A percentile compares a stretch with the other conserved stretches of the same genome.
Conservation (phyloP, 106 monocot species). For the Dactylorhiza incarnata region DNA sequence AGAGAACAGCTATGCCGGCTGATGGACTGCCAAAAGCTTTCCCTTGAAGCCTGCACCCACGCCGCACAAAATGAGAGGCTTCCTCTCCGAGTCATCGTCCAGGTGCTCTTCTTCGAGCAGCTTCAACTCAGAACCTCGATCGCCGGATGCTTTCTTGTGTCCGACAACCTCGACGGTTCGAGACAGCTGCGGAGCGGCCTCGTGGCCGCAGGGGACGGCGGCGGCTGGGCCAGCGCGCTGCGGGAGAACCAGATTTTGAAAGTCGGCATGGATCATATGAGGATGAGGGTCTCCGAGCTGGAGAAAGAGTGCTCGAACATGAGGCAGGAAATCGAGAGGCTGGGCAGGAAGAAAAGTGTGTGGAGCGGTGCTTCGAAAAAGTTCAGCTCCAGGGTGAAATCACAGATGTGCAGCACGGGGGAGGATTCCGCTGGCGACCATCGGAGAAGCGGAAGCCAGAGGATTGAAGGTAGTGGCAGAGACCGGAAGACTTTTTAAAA, state of each 20-base stretch:
- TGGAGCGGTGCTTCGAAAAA: slow-evolving; percentile 20
- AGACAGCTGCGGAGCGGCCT: slow-evolving; percentile 9
- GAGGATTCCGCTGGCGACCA: slow-evolving; percentile 1
- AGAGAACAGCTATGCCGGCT: slow-evolving; percentile 57
- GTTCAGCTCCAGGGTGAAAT: slow-evolving; percentile 15
- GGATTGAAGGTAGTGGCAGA: slow-evolving; percentile 1
- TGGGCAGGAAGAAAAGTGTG: slow-evolving; percentile 8
- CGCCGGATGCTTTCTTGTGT: slow-evolving; percentile 42
- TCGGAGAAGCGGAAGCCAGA: neutral
- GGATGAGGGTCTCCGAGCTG: slow-evolving; percentile 71
- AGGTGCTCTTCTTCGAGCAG: slow-evolving; percentile 99
- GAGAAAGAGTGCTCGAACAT: slow-evolving; percentile 79
- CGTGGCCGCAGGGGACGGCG: slow-evolving; percentile 8
- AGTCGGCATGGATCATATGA: slow-evolving; percentile 95
- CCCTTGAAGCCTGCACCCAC: slow-evolving; percentile 94
- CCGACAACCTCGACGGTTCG: slow-evolving; percentile 14
- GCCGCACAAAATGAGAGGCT: slow-evolving; percentile 98
- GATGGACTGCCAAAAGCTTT: slow-evolving; percentile 91
- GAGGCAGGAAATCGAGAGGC: slow-evolving; percentile 69
- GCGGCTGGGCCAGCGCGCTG: slow-evolving; percentile 36
- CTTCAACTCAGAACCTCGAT: slow-evolving; percentile 87
- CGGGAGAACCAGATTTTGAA: slow-evolving; percentile 68
- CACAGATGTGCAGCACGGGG: slow-evolving; percentile 24
- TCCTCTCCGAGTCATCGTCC: slow-evolving; percentile 73
- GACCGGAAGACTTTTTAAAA: no score